Evolutionary conservation across 164 flowering plant species (phyloP).

Genomic region (Vitis labrusca): DNA sequence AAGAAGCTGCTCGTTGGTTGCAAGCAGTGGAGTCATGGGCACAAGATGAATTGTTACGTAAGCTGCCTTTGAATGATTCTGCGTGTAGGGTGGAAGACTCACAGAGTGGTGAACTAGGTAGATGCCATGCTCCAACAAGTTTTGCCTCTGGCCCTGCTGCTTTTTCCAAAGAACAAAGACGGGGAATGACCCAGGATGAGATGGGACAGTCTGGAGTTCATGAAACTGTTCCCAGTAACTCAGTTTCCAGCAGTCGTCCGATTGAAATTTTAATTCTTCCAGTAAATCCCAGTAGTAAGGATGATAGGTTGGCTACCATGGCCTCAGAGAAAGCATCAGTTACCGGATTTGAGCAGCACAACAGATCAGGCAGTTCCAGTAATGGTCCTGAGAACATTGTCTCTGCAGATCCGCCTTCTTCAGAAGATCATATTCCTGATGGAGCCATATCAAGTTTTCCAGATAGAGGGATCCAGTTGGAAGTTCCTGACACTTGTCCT

Average conservation of each 20-base stretch:
- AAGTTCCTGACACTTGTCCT: constrained; percentile 15
- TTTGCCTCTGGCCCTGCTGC: constrained; percentile 10
- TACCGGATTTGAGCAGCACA: neutral
- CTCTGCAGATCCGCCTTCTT: constrained; percentile 3
- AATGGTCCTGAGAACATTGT: constrained; percentile 1
- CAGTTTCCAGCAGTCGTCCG: neutral
- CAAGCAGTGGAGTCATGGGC: constrained; percentile 37
- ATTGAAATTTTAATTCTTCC: neutral
- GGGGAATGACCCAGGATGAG: constrained; percentile 6
- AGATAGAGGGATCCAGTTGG: neutral
- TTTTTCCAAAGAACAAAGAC: constrained; percentile 10
- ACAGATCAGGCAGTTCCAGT: neutral
- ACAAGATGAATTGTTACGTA: constrained; percentile 20
- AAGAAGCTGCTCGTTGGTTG: constrained; percentile 29
- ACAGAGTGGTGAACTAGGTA: constrained; percentile 10
- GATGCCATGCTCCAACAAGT: constrained; percentile 6
- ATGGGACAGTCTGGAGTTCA: constrained; percentile 10
- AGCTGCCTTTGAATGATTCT: constrained; percentile 17
- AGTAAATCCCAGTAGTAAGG: neutral
- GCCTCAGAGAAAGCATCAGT: neutral
- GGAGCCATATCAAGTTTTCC: neutral
- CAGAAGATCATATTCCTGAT: constrained; percentile 11
- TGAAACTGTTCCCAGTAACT: constrained; percentile 2
- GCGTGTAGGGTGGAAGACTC: constrained; percentile 13
- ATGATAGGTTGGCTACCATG: neutral